Percentiles rank a stretch among this genome's conserved stretches.
Conservation (phyloP, 371 early-diverging fungal species). For the Batrachochytrium dendrobatidis region DNA sequence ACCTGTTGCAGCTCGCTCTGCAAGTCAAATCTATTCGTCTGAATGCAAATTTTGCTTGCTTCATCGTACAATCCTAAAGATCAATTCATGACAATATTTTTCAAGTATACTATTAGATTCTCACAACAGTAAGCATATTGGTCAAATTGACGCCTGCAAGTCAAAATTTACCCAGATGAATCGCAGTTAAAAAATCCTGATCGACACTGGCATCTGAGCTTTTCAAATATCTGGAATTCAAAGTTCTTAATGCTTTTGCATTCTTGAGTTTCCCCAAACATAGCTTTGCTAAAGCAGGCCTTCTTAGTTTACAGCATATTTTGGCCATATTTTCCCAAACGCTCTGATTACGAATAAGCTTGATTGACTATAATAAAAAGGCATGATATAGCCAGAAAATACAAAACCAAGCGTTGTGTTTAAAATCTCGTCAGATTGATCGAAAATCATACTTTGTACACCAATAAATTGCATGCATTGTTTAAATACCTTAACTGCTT, state of each 20-base stretch:
- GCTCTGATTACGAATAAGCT: constrained; percentile 28
- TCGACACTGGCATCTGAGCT: constrained; percentile 12
- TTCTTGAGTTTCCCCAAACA: constrained; percentile 41
- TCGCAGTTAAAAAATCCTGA: constrained; percentile 24
- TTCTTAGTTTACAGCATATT: constrained; percentile 37
- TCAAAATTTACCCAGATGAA: constrained; percentile 25
- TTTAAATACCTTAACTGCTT: constrained; percentile 36
- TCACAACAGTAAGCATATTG: neutral
- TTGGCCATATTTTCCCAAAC: constrained; percentile 44
- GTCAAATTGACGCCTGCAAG: neutral
- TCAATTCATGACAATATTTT: neutral
- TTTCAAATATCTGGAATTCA: constrained; percentile 15
- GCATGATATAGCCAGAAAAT: neutral
- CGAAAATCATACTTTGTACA: neutral
- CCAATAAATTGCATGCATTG: neutral
- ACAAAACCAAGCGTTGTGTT: neutral
- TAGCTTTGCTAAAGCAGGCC: constrained; percentile 28
- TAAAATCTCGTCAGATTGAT: neutral
- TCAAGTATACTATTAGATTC: neutral
- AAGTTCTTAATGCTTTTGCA: constrained; percentile 19
- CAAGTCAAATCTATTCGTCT: constrained; percentile 24
- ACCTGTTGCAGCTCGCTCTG: constrained; percentile 26
- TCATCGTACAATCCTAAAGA: constrained; percentile 37
- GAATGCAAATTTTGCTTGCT: constrained; percentile 17
- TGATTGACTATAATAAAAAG: constrained; percentile 23